Evolutionary conservation across 2,329 filamentous ascomycete genomes (phyloP).

Genomic region (Verticillium nubilum): DNA sequence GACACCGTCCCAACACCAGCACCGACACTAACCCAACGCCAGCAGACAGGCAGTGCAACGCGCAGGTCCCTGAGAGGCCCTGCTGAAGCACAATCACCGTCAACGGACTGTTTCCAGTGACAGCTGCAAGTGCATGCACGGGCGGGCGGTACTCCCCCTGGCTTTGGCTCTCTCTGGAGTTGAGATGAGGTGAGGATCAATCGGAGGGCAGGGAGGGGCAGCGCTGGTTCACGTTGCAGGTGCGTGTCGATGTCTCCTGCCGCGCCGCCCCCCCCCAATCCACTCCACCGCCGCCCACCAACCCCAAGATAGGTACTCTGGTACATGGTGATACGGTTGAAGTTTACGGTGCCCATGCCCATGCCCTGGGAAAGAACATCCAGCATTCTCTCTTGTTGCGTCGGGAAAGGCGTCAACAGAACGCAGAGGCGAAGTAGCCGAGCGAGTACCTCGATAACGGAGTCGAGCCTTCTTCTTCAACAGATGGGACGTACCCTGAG

Average conservation of each 20-base stretch:
- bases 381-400: background rate
- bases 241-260: background rate
- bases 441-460: background rate
- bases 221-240: background rate
- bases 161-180: background rate
- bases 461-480: background rate
- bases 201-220: background rate
- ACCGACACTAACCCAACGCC: background rate
- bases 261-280: background rate
- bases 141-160: background rate
- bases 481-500: background rate
- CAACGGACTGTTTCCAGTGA: background rate
- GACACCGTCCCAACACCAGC: background rate
- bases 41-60: background rate
- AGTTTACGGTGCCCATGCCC: background rate
- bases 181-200: background rate
- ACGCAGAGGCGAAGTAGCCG: background rate
- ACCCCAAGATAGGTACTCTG: background rate
- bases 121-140: background rate
- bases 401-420: background rate
- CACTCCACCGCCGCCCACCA: background rate
- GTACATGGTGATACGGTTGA: background rate
- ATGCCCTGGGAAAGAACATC: background rate
- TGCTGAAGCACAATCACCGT: background rate
- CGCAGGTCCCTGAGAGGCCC: background rate